Conservation (phyloP, 208 protist species). For the Acanthamoeba healyi region DNA sequence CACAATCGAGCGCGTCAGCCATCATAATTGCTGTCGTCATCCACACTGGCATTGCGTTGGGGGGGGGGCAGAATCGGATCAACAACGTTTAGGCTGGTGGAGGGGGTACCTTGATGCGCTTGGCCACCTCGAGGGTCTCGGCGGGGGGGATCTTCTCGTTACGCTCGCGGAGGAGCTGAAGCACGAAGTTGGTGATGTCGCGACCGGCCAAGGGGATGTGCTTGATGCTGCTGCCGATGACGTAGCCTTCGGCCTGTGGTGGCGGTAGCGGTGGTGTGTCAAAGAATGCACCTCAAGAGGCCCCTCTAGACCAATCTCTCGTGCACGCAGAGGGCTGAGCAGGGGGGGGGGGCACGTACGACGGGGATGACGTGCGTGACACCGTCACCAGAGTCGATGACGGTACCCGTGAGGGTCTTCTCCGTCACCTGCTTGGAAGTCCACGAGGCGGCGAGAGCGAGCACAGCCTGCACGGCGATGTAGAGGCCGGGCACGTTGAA, state of each 20-base stretch:
- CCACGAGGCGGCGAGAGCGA: conserved; percentile 96
- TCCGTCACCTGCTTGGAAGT: conserved; percentile 89
- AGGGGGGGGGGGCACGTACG: conserved; percentile 31
- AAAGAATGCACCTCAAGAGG: too few relatives aligned
- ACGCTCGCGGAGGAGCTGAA: conserved; percentile 95
- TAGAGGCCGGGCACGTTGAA: conserved; percentile 98
- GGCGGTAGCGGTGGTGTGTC: too few relatives aligned
- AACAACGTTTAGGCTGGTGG: not conserved
- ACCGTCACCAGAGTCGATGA: conserved; percentile 98
- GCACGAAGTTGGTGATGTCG: conserved; percentile 97
- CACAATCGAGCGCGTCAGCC: too few relatives aligned
- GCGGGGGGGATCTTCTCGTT: conserved; percentile 93
- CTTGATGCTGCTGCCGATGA: conserved; percentile 96
- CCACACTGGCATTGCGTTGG: too few relatives aligned
- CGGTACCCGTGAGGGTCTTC: conserved; percentile 94
- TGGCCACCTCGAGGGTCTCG: conserved; percentile 94
- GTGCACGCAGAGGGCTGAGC: too few relatives aligned
- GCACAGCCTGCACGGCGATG: conserved; percentile 98
- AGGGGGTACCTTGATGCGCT: conserved; percentile 93
- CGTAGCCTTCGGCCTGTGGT: conserved; percentile 95
- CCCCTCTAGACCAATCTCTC: too few relatives aligned
- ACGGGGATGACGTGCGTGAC: conserved; percentile 99
- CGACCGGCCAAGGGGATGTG: conserved; percentile 97
- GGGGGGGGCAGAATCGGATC: too few relatives aligned
- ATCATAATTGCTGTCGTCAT: too few relatives aligned